These are phyloP conservation scores for Wickerhamiella spandovensis DNA, from an alignment of 805 yeast species.

Conservation along the genomic window DNA sequence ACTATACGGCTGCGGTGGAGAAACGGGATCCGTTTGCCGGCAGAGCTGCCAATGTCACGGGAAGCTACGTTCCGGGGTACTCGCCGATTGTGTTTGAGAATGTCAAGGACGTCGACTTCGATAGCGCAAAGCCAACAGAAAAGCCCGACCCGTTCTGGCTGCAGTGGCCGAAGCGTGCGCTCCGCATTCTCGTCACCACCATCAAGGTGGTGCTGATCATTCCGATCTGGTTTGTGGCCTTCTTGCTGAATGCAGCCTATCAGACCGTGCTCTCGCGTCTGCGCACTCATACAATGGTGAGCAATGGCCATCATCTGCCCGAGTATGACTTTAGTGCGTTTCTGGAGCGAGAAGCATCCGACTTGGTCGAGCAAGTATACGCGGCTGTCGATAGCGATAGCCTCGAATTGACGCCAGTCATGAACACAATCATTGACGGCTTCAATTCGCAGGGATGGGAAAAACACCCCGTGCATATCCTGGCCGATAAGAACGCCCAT, in stretches of 20 bases:
- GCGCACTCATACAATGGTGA: conserved; percentile 18
- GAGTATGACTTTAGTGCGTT: conserved; percentile 15
- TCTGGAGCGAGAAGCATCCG: conserved; percentile 16
- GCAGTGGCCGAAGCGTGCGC: conserved; percentile 6
- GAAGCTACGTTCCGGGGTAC: conserved; percentile 15
- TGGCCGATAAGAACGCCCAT: conserved; percentile 55
- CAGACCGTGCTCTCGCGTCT: conserved; percentile 31
- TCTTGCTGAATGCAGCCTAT: conserved; percentile 33
- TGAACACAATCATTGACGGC: conserved; percentile 38
- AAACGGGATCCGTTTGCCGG: conserved; percentile 11
- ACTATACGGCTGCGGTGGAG: conserved; percentile 71
- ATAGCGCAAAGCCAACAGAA: conserved; percentile 6
- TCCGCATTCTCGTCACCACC: conserved; percentile 34
- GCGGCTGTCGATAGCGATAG: conserved; percentile 15
- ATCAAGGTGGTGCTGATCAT: conserved; percentile 37
- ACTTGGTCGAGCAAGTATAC: conserved; percentile 16
- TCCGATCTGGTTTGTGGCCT: conserved; percentile 54
- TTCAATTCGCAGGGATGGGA: conserved; percentile 53
- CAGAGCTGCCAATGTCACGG: conserved; percentile 6
- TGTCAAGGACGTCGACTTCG: conserved; percentile 11
- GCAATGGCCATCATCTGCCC: conserved; percentile 4
- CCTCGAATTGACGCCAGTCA: conserved; percentile 22
- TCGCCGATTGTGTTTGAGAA: conserved; percentile 13
- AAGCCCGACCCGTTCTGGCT: conserved; percentile 1
- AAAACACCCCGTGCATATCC: conserved; percentile 58